Evolutionary conservation across 495 filamentous ascomycete species (phyloP).

Genomic region (Penicillium simplicissimum): DNA sequence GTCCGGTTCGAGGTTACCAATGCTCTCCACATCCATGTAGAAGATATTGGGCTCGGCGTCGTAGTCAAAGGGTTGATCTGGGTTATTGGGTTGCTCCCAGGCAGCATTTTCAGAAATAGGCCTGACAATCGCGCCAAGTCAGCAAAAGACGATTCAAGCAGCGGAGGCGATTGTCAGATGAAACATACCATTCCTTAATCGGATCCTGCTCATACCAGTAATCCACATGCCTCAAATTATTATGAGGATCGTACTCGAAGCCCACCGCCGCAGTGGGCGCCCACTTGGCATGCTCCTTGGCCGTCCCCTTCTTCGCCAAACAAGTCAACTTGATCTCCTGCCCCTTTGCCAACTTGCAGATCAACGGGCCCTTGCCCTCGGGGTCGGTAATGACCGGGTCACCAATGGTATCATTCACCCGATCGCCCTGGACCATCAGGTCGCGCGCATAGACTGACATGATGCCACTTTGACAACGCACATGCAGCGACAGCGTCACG

Average conservation of each 20-base stretch:
- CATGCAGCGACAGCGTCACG: constrained; percentile 78
- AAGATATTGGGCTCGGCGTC: constrained; percentile 81
- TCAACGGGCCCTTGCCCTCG: constrained; percentile 74
- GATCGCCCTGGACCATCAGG: constrained; percentile 62
- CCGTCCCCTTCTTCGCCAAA: constrained; percentile 96
- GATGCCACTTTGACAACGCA: constrained; percentile 76
- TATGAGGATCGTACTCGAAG: constrained; percentile 97
- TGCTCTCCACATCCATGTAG: constrained; percentile 90
- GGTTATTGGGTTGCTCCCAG: constrained; percentile 75
- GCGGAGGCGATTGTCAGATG: neutral
- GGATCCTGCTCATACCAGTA: constrained; percentile 92
- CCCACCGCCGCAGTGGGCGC: constrained; percentile 86
- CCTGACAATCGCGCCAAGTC: constrained; percentile 49
- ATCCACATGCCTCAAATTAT: constrained; percentile 84
- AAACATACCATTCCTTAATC: constrained; percentile 81
- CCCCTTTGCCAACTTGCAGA: constrained; percentile 82
- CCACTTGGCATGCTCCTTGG: constrained; percentile 99
- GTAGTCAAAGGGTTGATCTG: constrained; percentile 87
- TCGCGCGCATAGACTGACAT: constrained; percentile 92
- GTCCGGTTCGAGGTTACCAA: constrained; percentile 85
- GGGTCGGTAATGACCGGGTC: constrained; percentile 83
- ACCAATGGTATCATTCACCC: constrained; percentile 72
- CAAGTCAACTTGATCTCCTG: constrained; percentile 89
- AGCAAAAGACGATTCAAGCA: neutral
- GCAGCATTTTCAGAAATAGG: constrained; percentile 80